Base-by-base conservation (phyloP, 257 asterid species). In the Scutellaria galericulata region DNA sequence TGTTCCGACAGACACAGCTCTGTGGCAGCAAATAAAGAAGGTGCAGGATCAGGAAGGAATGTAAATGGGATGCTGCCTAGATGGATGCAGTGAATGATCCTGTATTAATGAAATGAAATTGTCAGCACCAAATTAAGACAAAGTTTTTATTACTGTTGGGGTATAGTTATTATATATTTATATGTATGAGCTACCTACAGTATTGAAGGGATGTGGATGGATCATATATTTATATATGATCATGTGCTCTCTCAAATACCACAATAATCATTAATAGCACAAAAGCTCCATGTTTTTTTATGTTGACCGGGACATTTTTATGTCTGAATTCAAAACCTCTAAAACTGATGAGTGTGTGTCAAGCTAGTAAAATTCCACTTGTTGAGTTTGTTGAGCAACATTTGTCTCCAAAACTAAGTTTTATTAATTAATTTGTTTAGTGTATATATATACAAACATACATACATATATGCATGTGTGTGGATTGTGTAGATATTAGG, bases 81-180 rank as follows among this genome's bases (percentile, higher is more conserved):
- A 73, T 81, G 88, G 87, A 83, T 75, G 87, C 84, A 79, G 44
- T 80, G 72, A 81, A 41, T 52, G 27, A n/a, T 50, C 22, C 9
- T 50, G 24, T 22, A 50, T 14, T 51, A 15, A 31, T 31, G 37
- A 31, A 15, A 31, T 31, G 37, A 31, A 51, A 51, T 6, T 51
- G 24, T 14, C 10, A 14, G 57, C 27, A 14, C 2, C 55, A 50
- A 13, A 50, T n/a, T 50, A n/a, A 53, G 41, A 69, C 52, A 15
- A 35, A 9, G 9, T 13, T 47, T 58, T 18, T 55, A 55, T 47
- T 0, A 58, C 13, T 22, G 37, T 13, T 52, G 71, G 42, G 27
- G 61, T 55, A 11, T 53, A 45, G 37, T 31, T 1, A 31, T 22
- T 6, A 51, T 56, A 15, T 48, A 15, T 48, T 66, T 62, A 73